These are phyloP conservation scores for Sparassis latifolia DNA, from an alignment of 1,284 basidiomycete genomes.

Conservation along the genomic window DNA sequence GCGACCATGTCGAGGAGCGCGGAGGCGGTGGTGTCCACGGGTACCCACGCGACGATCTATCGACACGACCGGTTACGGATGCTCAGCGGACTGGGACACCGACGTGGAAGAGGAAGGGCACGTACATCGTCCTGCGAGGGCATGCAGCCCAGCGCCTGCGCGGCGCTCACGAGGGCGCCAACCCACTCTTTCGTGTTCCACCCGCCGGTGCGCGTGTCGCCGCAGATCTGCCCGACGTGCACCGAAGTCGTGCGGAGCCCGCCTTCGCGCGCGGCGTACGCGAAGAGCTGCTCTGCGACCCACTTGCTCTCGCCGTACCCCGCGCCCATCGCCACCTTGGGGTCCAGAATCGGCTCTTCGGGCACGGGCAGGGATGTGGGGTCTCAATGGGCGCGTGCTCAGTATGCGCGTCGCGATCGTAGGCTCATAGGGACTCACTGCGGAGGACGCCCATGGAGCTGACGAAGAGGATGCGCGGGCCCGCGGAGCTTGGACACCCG, in stretches of 20 bases:
- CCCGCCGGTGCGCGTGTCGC: constrained; percentile 26
- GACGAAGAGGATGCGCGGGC: neutral
- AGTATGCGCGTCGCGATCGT: neutral
- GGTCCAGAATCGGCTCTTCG: constrained; percentile 11
- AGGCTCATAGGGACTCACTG: constrained; percentile 16
- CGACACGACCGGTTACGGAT: neutral
- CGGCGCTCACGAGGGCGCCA: constrained; percentile 27
- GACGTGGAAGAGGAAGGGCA: too few relatives aligned
- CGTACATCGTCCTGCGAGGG: too few relatives aligned
- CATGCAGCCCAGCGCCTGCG: too few relatives aligned
- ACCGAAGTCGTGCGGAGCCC: constrained; percentile 25
- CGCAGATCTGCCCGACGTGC: constrained; percentile 38
- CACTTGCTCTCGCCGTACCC: constrained; percentile 37
- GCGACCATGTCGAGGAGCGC: constrained; percentile 7
- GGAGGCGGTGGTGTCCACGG: constrained; percentile 14
- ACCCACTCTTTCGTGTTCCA: constrained; percentile 42
- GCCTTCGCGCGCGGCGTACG: constrained; percentile 13
- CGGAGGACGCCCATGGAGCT: constrained; percentile 24
- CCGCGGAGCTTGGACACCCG: constrained; percentile 9
- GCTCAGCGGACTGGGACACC: too few relatives aligned
- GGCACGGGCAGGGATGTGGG: neutral
- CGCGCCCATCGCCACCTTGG: constrained; percentile 22
- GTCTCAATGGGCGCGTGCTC: too few relatives aligned
- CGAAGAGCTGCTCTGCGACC: constrained; percentile 28
- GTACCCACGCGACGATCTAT: constrained; percentile 10